Conservation (phyloP, 805 yeast genomes). For the Lipomyces sp. region DNA sequence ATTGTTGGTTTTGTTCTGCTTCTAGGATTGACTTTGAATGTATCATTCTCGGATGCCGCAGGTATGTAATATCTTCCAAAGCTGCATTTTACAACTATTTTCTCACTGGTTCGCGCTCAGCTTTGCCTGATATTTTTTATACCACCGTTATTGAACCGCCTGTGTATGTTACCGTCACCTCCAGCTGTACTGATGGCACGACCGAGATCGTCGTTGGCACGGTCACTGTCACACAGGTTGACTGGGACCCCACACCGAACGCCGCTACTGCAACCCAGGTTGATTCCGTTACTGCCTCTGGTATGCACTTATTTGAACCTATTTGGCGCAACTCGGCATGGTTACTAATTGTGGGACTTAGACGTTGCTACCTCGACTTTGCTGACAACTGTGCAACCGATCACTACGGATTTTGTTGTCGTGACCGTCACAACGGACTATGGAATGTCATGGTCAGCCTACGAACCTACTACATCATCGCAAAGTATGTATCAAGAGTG, state of each 20-base stretch:
- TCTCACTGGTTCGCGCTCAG: conserved; percentile 8
- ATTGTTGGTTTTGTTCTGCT: background rate
- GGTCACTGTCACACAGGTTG: conserved; percentile 33
- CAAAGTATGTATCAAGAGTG: background rate
- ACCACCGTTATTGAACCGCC: conserved; percentile 27
- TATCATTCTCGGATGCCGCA: conserved; percentile 14
- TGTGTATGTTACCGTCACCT: conserved; percentile 29
- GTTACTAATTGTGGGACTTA: background rate
- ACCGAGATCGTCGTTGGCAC: conserved; percentile 30
- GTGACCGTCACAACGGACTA: background rate
- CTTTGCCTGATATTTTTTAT: conserved; percentile 29
- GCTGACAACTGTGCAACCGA: background rate
- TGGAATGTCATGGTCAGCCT: background rate
- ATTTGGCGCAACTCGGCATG: background rate
- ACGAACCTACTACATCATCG: background rate
- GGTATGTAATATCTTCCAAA: conserved; percentile 4
- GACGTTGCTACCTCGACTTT: conserved; percentile 11
- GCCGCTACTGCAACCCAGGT: background rate
- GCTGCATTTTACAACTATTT: background rate
- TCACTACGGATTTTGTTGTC: background rate
- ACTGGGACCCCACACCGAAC: conserved; percentile 20
- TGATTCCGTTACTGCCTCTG: background rate
- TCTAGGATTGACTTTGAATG: background rate
- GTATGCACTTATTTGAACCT: background rate
- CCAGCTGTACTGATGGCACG: conserved; percentile 15